Percentiles rank a stretch among this genome's conserved stretches.
Evolutionary conservation across 2,329 filamentous ascomycete species (phyloP).

Genomic region (Colletotrichum sp.): DNA sequence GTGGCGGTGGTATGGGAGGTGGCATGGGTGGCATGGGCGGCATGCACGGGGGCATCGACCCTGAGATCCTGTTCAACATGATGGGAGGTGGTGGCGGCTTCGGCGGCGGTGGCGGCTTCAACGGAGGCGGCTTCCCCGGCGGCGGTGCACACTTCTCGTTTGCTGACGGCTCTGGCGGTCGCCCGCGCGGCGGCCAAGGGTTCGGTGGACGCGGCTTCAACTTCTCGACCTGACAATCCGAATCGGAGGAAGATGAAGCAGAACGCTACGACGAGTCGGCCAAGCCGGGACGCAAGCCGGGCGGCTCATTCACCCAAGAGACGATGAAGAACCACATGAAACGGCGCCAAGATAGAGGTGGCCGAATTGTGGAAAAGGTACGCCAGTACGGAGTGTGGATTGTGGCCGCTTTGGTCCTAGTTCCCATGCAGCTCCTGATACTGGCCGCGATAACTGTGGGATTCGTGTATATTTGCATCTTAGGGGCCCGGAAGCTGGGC

Average conservation of each 20-base stretch:
- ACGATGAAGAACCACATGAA: slow-evolving; percentile 33
- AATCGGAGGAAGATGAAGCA: slow-evolving; percentile 34
- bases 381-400: slow-evolving; percentile 47
- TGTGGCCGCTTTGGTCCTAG: slow-evolving; percentile 50
- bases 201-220: slow-evolving; percentile 39
- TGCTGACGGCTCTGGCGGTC: slow-evolving; percentile 40
- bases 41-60: slow-evolving; percentile 72
- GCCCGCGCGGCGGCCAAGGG: slow-evolving; percentile 39
- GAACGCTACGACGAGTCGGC: slow-evolving; percentile 35
- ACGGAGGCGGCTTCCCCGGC: slow-evolving; percentile 57
- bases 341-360: slow-evolving; percentile 37
- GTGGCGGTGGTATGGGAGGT: slow-evolving; percentile 62
- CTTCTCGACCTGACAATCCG: slow-evolving; percentile 55
- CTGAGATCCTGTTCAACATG: slow-evolving; percentile 83
- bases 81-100: slow-evolving; percentile 68
- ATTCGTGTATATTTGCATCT: slow-evolving; percentile 46
- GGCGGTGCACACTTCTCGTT: slow-evolving; percentile 65
- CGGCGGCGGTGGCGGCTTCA: slow-evolving; percentile 51
- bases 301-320: slow-evolving; percentile 26
- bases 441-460: slow-evolving; percentile 39
- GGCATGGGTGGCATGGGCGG: slow-evolving; percentile 68
- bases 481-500: slow-evolving; percentile 19
- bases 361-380: slow-evolving; percentile 44
- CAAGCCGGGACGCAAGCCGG: slow-evolving; percentile 27
- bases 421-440: slow-evolving; percentile 47